phyloP scores from a whole-genome alignment of 2,329 filamentous ascomycete species.

The Aspergillus tanneri region DNA sequence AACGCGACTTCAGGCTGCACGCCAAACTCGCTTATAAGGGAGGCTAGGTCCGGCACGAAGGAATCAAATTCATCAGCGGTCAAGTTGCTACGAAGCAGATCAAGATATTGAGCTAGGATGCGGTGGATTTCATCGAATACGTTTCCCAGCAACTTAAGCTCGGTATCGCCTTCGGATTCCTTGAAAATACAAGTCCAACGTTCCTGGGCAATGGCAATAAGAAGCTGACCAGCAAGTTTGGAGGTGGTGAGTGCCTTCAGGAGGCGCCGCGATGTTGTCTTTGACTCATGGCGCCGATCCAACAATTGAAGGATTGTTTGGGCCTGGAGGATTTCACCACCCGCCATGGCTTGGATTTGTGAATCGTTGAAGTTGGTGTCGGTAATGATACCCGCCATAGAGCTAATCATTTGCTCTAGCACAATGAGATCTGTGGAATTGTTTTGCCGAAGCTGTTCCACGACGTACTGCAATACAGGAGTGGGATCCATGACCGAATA shows the following conservation, averaged over 20 bases:
- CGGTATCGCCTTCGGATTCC: constrained; percentile 63
- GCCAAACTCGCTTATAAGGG: constrained; percentile 74
- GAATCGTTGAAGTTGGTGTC: constrained; percentile 84
- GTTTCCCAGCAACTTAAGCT: constrained; percentile 84
- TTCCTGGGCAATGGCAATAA: constrained; percentile 90
- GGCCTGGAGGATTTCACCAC: constrained; percentile 73
- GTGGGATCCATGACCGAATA: constrained; percentile 80
- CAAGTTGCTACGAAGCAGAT: constrained; percentile 79
- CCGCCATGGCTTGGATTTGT: constrained; percentile 84
- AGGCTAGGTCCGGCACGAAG: constrained; percentile 71
- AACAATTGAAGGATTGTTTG: constrained; percentile 77
- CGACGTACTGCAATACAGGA: constrained; percentile 86
- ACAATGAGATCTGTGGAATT: constrained; percentile 91
- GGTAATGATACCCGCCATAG: constrained; percentile 90
- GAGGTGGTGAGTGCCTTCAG: constrained; percentile 76
- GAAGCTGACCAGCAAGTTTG: constrained; percentile 73
- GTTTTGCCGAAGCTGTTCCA: constrained; percentile 74
- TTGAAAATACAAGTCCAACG: constrained; percentile 81
- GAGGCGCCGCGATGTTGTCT: constrained; percentile 73
- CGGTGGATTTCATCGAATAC: constrained; percentile 88
- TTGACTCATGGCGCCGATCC: constrained; percentile 76
- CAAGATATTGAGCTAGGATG: constrained; percentile 82
- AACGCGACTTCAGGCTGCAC: constrained; percentile 81
- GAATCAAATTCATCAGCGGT: constrained; percentile 72
- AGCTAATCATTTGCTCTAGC: constrained; percentile 81